These are phyloP conservation scores for Hanseniaspora uvarum DNA, from an alignment of 1,139 yeast species.

Conservation along the genomic window DNA sequence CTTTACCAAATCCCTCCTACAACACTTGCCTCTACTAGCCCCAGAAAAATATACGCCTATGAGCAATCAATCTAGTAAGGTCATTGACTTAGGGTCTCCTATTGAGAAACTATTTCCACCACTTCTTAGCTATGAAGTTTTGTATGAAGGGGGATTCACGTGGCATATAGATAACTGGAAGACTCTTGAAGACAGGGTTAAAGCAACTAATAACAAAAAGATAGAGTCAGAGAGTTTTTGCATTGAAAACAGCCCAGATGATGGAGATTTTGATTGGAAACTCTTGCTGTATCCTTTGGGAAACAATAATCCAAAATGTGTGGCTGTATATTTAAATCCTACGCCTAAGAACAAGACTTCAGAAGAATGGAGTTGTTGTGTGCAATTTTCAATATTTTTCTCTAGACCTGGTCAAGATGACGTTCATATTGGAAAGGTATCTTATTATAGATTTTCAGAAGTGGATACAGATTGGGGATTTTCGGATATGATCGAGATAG, in stretches of 20 bases:
- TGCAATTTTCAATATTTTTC: slow-evolving; percentile 75
- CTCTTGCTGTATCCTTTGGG: slow-evolving; percentile 71
- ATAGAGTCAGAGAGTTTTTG: slow-evolving; percentile 22
- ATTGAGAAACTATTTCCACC: slow-evolving; percentile 30
- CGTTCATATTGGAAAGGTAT: slow-evolving; percentile 51
- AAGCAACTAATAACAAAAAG: neutral
- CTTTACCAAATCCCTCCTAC: no score
- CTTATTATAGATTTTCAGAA: slow-evolving; percentile 68
- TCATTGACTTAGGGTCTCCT: slow-evolving; percentile 25
- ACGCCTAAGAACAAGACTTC: slow-evolving; percentile 28
- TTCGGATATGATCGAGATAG: slow-evolving; percentile 57
- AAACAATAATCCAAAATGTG: slow-evolving; percentile 37
- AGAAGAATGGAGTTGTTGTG: slow-evolving; percentile 70
- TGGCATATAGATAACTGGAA: slow-evolving; percentile 72
- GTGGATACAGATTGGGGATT: slow-evolving; percentile 95
- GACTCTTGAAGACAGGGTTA: slow-evolving; percentile 36
- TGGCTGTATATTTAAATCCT: slow-evolving; percentile 56
- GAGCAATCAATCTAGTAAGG: slow-evolving; percentile 17
- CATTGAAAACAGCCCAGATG: slow-evolving; percentile 44
- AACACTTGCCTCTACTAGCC: no score
- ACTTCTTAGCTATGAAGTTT: slow-evolving; percentile 34
- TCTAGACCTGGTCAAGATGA: slow-evolving; percentile 70
- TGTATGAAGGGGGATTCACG: slow-evolving; percentile 38
- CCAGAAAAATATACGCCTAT: no score
- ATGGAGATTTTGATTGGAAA: slow-evolving; percentile 56